Evolutionary conservation across 1,139 yeast genomes (phyloP), one percentile per base, ranked within the genome.

Genomic region (Arxiozyma slooffiae): DNA sequence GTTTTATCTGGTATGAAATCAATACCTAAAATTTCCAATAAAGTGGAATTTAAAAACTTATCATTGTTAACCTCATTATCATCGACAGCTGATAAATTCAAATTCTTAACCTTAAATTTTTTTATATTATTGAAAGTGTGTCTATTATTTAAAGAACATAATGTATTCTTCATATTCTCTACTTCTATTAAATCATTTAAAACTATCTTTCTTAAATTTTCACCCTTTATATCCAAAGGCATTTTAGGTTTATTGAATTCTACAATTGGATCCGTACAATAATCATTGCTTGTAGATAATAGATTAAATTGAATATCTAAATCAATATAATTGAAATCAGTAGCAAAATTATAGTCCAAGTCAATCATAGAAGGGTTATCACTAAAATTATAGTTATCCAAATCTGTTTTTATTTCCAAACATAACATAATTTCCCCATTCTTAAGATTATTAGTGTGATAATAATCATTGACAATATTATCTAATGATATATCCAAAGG

Each of bases 1-100:
- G 26, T n/a, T 8, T 50, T 54, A 1, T 52, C 41, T 5, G 68
- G 68, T 4, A 58, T 51, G 40, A 63, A 57, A 51, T 63, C 67
- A 20, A 60, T 49, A 1, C 60, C 59, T 36, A 64, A 38, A 8
- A 60, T 34, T 37, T 63, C 60, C 17, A 51, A 34, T 14, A 64
- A 40, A 11, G 58, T 50, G 39, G 52, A 39, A 42, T 57, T 63
- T 47, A 53, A 49, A 47, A 51, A 55, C 5, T 50, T 47, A 30
- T 55, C 49, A 24, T 43, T 47, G 36, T 34, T 39, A 21, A 54
- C 39, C 23, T 47, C 49, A 23, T 41, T 38, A 8, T n/a, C n/a
- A n/a, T n/a, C n/a, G n/a, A 50, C 26, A 41, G 66, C 67, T 14
- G n/a, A 30, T 14, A 14, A 30, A 3, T 30, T 6, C 11, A 6